Evolutionary conservation across 352 stramenopile species (phyloP), one percentile per base, ranked within the genome.

Genomic region (Globisporangium rhizosaccharum): DNA sequence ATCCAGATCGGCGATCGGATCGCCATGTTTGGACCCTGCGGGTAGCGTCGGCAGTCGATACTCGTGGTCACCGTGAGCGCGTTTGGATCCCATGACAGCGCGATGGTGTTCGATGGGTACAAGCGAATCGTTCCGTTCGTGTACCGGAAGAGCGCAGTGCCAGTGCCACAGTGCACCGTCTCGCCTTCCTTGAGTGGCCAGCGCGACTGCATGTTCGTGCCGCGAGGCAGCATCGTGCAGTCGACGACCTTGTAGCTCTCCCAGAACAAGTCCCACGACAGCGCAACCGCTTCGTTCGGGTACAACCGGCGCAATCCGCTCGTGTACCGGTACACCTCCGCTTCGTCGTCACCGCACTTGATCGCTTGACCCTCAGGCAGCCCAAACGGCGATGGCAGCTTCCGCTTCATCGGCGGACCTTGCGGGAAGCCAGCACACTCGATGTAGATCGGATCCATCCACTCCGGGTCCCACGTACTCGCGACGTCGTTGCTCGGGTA

Each of bases 261-360:
- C 55, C 60, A 74, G 47, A 59, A 46, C 12, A 47, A 26, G 37
- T 74, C 67, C 67, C 67, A 74, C 50, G 67, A 74, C 14, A 48
- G 26, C 7, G 67, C 67, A 18, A 74, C 71, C 18, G 39, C 30
- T 14, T 48, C 36, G 8, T 17, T 44, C n/a, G 56, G 47, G 25
- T 61, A 74, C 56, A 59, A 56, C 2, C 63, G 59, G 2, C 41
- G 49, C 41, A 62, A n/a, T 4, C 56, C 63, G 36, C 52, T 57
- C 0, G 39, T 59, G 26, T 60, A 61, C n/a, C 67, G 59, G 36
- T 62, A 74, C 12, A 71, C 51, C 11, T 45, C 15, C 9, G 18
- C 23, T 25, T 42, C 23, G 41, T 62, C 33, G 3, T 45, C 37
- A 3, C 25, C 44, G 23, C 66, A 73, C 59, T 70, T 73, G 56